A percentile compares a stretch with the other conserved stretches of the same genome.
phyloP scores from a whole-genome alignment of 345 rosid species.

The Eucalyptus decipiens region DNA sequence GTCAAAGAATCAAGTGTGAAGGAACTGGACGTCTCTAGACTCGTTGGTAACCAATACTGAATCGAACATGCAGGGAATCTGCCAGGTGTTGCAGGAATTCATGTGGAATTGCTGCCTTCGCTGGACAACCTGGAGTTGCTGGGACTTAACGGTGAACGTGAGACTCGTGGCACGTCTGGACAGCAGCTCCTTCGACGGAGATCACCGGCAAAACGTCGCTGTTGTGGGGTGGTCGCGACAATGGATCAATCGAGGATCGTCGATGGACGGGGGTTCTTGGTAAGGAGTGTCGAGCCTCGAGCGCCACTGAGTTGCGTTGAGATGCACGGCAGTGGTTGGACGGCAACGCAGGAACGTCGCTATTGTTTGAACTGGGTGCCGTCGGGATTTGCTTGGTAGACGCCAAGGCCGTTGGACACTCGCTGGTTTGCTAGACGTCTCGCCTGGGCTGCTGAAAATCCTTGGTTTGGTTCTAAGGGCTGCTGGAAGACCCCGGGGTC shows the following conservation, averaged over 20 bases:
- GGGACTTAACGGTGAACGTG: too few relatives aligned
- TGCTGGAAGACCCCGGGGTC: neutral
- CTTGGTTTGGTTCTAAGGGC: too few relatives aligned
- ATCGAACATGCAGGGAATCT: neutral
- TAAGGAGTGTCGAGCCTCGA: neutral
- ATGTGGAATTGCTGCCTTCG: too few relatives aligned
- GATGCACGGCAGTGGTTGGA: neutral
- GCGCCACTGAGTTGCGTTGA: neutral
- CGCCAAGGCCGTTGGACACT: neutral
- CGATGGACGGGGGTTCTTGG: neutral
- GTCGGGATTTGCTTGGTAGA: neutral
- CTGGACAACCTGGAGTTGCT: too few relatives aligned
- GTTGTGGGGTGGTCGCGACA: neutral
- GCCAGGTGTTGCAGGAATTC: too few relatives aligned
- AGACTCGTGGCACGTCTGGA: too few relatives aligned
- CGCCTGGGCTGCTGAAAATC: neutral
- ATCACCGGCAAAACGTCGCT: neutral
- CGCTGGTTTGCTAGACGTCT: neutral
- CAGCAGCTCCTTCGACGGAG: too few relatives aligned
- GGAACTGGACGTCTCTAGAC: neutral
- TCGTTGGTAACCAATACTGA: neutral
- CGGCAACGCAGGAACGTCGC: neutral
- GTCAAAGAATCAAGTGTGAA: neutral
- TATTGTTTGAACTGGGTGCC: neutral
- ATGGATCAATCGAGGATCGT: neutral